A percentile compares a stretch with the other conserved stretches of the same genome.
Evolutionary conservation across 2,329 filamentous ascomycete genomes (phyloP).

Genomic region (Arthroderma sp.): DNA sequence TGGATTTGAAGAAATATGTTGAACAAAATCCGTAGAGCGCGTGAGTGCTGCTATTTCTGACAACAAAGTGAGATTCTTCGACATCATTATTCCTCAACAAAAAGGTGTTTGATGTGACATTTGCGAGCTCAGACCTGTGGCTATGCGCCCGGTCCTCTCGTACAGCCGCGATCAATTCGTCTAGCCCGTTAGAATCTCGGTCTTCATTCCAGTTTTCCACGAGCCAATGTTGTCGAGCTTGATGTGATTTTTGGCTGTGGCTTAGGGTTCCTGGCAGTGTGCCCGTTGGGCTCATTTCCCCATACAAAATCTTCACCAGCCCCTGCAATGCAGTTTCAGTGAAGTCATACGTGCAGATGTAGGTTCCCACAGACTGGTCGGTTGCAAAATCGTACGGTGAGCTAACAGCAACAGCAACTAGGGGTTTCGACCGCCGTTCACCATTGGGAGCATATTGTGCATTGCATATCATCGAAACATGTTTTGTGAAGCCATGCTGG

Average conservation of each 20-base stretch:
- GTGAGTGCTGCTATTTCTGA: conserved; percentile 84
- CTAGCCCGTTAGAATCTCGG: conserved; percentile 58
- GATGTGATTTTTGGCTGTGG: conserved; percentile 74
- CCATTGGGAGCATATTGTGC: conserved; percentile 26
- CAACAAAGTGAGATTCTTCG: conserved; percentile 76
- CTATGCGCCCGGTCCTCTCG: conserved; percentile 49
- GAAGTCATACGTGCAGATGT: conserved; percentile 92
- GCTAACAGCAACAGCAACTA: conserved; percentile 84
- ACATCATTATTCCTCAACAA: conserved; percentile 57
- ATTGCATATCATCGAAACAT: conserved; percentile 82
- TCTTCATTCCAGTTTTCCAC: conserved; percentile 77
- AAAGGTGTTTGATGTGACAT: conserved; percentile 61
- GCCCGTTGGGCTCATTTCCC: conserved; percentile 50
- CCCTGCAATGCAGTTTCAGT: conserved; percentile 83
- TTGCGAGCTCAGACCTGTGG: conserved; percentile 54
- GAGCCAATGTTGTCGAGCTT: conserved; percentile 89
- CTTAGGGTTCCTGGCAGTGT: conserved; percentile 58
- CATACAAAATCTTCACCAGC: conserved; percentile 69
- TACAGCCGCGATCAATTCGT: conserved; percentile 59
- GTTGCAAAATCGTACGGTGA: conserved; percentile 95
- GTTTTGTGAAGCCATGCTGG: conserved; percentile 88
- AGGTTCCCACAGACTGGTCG: conserved; percentile 80
- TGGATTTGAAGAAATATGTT: conserved; percentile 65
- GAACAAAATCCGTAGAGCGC: conserved; percentile 85
- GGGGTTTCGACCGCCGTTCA: conserved; percentile 47